Evolutionary conservation across 257 asterid genomes (phyloP).

Genomic region (Forsythia viridissima): DNA sequence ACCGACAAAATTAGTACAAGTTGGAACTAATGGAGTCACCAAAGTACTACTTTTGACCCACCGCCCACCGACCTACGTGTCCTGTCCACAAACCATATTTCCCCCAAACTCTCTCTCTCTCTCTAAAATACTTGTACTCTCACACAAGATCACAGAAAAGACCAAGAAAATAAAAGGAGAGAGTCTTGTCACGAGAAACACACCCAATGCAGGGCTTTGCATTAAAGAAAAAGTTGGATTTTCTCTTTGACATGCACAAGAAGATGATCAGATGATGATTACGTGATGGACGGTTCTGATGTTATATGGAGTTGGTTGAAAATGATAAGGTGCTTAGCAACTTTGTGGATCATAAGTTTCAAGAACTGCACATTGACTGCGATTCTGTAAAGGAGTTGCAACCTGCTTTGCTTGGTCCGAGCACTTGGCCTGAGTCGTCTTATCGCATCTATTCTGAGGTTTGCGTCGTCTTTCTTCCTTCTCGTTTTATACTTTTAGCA

Average conservation of each 20-base stretch:
- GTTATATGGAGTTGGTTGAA: constrained; percentile 80
- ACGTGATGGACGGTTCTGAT: constrained; percentile 94
- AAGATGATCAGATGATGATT: not conserved
- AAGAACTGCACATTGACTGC: constrained; percentile 65
- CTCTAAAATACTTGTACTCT: not conserved
- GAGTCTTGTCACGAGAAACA: not conserved
- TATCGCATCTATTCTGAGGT: constrained; percentile 80
- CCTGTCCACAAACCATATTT: constrained; percentile 8
- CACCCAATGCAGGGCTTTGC: not conserved
- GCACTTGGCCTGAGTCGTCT: constrained; percentile 58
- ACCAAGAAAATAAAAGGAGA: not conserved
- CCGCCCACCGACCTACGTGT: constrained; percentile 13
- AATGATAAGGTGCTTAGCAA: constrained; percentile 65
- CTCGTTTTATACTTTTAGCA: not conserved
- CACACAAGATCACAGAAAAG: not conserved
- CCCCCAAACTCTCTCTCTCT: not conserved
- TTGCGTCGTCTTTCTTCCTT: not conserved
- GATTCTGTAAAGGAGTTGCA: constrained; percentile 72
- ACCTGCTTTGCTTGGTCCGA: constrained; percentile 77
- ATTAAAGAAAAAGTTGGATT: not conserved
- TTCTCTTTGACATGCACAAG: constrained; percentile 26
- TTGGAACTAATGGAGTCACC: not conserved
- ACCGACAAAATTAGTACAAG: not conserved
- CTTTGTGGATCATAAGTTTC: constrained; percentile 83
- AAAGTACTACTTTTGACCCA: not conserved